Evolutionary conservation across 495 filamentous ascomycete species (phyloP), one percentile per base, ranked within the genome.

Genomic region (Trichoderma gamsii): DNA sequence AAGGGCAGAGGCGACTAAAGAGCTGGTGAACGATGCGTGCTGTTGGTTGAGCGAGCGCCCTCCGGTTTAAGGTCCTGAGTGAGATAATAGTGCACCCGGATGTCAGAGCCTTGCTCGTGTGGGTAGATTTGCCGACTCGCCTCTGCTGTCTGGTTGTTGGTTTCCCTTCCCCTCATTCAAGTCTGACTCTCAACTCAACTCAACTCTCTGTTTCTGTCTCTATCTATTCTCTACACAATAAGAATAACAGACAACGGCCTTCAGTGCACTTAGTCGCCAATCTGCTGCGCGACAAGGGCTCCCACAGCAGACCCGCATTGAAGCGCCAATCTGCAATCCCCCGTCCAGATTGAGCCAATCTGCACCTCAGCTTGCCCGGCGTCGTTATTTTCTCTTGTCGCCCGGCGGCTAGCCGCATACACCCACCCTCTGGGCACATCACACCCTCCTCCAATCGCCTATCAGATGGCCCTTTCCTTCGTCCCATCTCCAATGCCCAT

Each of bases 41-140:
- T 52, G 49, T 52, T 52, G 49, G 49, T n/a, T n/a, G 18, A 9
- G 4, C 18, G 23, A 7, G 35, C 35, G 35, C 35, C 23, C 56
- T 32, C 11, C 23, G 27, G 8, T 21, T 52, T 61, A 29, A 15
- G 32, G 9, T 23, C 56, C 18, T 61, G 56, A 29, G 56, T 61
- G 56, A 61, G 56, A 61, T 61, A 61, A 61, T 61, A 61, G 56
- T 61, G 56, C 56, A 29, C 15, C 56, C 56, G 56, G 35, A 38
- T 38, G 35, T 38, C 4, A 38, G 13, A 61, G 56, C 56, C 56
- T 61, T 32, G 56, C 49, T 29, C 4, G 29, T 29, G 29, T 29
- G 29, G 29, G 29, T 29, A 29, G 29, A 29, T 29, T 29, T 29
- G 29, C 29, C 29, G 29, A 29, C 29, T 29, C 29, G 29, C 29